A percentile compares a stretch with the other conserved stretches of the same genome.
Conservation (phyloP, 306 rosid genomes). For the Medicago arabica region DNA sequence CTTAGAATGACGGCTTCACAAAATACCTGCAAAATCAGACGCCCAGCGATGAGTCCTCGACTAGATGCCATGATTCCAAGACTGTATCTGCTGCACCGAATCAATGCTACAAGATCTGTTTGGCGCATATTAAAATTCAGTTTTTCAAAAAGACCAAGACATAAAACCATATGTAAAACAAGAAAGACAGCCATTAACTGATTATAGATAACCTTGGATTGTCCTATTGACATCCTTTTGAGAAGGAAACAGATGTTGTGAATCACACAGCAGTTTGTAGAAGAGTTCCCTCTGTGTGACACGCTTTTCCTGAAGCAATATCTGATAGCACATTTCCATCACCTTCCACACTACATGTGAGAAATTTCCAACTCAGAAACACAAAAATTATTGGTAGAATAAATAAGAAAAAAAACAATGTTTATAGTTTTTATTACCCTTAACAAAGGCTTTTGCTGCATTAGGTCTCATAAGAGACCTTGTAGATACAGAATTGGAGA, state of each 20-base stretch:
- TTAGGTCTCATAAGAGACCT: conserved; percentile 82
- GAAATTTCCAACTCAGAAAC: conserved; percentile 25
- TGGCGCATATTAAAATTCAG: background rate
- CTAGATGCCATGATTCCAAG: conserved; percentile 98
- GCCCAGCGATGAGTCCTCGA: conserved; percentile 85
- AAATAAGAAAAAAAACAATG: background rate
- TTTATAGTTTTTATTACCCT: conserved; percentile 57
- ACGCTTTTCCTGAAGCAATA: conserved; percentile 74
- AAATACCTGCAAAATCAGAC: conserved; percentile 68
- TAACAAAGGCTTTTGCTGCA: conserved; percentile 75
- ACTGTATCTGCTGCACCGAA: conserved; percentile 87
- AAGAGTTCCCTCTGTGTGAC: conserved; percentile 93
- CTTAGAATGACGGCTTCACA: conserved; percentile 19
- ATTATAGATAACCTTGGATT: conserved; percentile 67
- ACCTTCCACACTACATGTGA: conserved; percentile 78
- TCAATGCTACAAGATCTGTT: conserved; percentile 88
- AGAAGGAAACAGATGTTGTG: conserved; percentile 73
- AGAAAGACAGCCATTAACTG: conserved; percentile 1
- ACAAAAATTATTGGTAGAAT: conserved; percentile 31
- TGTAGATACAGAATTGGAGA: conserved; percentile 60
- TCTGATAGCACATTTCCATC: conserved; percentile 81
- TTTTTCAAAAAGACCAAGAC: conserved; percentile 23
- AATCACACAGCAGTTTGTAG: conserved; percentile 83
- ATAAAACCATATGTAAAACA: conserved; percentile 29
- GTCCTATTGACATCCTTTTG: conserved; percentile 79